phyloP scores from a whole-genome alignment of 306 rosid genomes.

The Trifolium repens region DNA sequence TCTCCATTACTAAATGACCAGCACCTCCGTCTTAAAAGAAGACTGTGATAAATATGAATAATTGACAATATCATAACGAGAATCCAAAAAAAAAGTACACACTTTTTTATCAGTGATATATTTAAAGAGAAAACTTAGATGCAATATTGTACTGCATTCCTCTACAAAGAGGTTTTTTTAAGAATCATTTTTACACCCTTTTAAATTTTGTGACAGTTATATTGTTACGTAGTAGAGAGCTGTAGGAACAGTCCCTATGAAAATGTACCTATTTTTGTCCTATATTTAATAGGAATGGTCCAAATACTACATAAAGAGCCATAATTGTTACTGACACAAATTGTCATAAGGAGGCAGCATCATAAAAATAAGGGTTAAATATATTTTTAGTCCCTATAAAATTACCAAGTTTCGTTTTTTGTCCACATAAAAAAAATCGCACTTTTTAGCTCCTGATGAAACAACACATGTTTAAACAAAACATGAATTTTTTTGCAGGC shows the following conservation, averaged over 20 bases:
- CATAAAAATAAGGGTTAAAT: background rate
- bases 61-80: constrained; percentile 2
- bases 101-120: constrained; percentile 27
- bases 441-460: too few species aligned
- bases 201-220: too few species aligned
- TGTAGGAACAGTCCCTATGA: too few species aligned
- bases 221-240: too few species aligned
- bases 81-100: constrained; percentile 24
- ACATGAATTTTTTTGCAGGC: too few species aligned
- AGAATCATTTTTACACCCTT: too few species aligned
- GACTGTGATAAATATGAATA: constrained; percentile 43
- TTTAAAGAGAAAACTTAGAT: constrained; percentile 1
- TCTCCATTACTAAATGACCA: constrained; percentile 59
- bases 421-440: too few species aligned
- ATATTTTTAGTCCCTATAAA: too few species aligned
- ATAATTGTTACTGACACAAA: constrained; percentile 12
- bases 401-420: too few species aligned
- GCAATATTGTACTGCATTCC: too few species aligned
- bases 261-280: background rate
- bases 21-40: constrained; percentile 51
- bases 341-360: constrained; percentile 33
- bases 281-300: background rate
- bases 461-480: too few species aligned
- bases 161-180: too few species aligned
- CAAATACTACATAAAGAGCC: constrained; percentile 22